Evolutionary conservation across 257 asterid species (phyloP).

Genomic region (Avicennia marina): DNA sequence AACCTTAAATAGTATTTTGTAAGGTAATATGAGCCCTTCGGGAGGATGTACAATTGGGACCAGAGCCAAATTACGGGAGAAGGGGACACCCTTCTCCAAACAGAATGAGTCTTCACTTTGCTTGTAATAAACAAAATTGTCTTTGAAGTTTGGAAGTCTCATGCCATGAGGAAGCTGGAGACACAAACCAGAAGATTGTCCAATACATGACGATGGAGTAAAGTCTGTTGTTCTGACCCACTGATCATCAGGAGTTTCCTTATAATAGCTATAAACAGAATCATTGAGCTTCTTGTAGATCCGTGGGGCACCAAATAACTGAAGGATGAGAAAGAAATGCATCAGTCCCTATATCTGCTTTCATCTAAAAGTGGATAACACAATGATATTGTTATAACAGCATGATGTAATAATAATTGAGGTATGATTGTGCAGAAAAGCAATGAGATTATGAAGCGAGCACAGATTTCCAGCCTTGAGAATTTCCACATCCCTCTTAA

Average conservation of each 20-base stretch:
- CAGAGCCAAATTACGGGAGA: constrained; percentile 31
- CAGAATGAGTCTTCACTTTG: constrained; percentile 39
- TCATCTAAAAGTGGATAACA: too few species aligned
- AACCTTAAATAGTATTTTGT: constrained; percentile 51
- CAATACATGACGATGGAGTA: constrained; percentile 49
- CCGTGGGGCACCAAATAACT: constrained; percentile 86
- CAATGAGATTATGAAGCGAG: too few species aligned
- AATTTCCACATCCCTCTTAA: too few species aligned
- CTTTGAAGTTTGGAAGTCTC: constrained; percentile 59
- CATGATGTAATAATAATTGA: too few species aligned
- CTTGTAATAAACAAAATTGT: constrained; percentile 43
- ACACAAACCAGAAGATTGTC: constrained; percentile 83
- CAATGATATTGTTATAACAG: too few species aligned
- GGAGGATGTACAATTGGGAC: constrained; percentile 75
- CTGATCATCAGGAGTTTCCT: constrained; percentile 62
- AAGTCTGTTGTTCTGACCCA: constrained; percentile 91
- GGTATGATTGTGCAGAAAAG: too few species aligned
- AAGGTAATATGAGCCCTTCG: constrained; percentile 39
- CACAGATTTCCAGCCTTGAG: too few species aligned
- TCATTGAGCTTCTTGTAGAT: constrained; percentile 45
- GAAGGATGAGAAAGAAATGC: constrained; percentile 8
- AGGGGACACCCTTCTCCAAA: constrained; percentile 41
- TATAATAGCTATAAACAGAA: constrained; percentile 31
- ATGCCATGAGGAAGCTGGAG: constrained; percentile 48
- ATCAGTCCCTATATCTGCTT: too few species aligned